phyloP scores from a whole-genome alignment of 1,284 basidiomycete species.

The Trichosporon ovoides region DNA sequence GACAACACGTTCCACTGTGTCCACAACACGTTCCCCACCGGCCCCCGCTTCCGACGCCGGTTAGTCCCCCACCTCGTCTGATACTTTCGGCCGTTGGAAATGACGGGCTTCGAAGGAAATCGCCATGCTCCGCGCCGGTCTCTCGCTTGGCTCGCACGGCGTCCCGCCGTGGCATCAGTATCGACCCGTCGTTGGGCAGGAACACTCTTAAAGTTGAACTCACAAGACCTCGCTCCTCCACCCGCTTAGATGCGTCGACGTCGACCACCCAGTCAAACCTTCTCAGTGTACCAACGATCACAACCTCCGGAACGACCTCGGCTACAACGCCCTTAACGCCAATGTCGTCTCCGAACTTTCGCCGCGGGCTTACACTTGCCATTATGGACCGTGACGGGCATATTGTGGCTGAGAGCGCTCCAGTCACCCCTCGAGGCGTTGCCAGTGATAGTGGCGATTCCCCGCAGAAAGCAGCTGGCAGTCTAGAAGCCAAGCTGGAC shows the following conservation, averaged over 20 bases:
- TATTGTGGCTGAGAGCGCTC: slow-evolving; percentile 30
- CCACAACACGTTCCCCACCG: neutral
- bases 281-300: slow-evolving; percentile 15
- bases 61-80: neutral
- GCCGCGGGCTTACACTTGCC: slow-evolving; percentile 37
- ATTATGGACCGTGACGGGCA: slow-evolving; percentile 32
- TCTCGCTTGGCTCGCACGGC: slow-evolving; percentile 25
- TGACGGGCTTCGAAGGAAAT: neutral
- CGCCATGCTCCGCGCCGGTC: slow-evolving; percentile 12
- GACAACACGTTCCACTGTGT: neutral
- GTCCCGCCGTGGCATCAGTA: slow-evolving; percentile 25
- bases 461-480: no score
- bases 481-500: slow-evolving; percentile 15
- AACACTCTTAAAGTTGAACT: neutral
- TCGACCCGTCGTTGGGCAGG: slow-evolving; percentile 23
- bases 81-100: neutral
- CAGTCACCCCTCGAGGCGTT: slow-evolving; percentile 17
- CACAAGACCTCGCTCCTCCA: slow-evolving; percentile 30
- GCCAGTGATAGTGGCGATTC: slow-evolving; percentile 14
- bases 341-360: neutral
- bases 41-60: neutral
- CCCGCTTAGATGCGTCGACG: slow-evolving; percentile 15
- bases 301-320: neutral
- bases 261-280: slow-evolving; percentile 27
- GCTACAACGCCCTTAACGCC: neutral